Conservation (phyloP, 2,329 filamentous ascomycete genomes). For the Colletotrichum caudatum region DNA sequence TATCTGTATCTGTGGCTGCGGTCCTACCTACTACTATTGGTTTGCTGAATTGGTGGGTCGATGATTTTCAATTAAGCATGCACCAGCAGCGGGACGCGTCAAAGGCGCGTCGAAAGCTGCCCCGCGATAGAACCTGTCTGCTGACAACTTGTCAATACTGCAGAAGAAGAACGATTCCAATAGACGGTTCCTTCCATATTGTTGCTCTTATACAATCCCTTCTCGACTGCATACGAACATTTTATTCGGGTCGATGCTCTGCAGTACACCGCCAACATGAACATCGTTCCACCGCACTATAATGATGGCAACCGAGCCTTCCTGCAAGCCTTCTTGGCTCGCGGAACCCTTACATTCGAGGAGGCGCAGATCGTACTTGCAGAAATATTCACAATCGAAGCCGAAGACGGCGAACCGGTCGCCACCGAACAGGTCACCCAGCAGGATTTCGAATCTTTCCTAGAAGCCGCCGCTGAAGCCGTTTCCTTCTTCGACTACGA, state of each 20-base stretch:
- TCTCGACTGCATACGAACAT: neutral
- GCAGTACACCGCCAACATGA: constrained; percentile 26
- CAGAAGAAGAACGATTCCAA: neutral
- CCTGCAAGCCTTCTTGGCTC: constrained; percentile 86
- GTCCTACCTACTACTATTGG: neutral
- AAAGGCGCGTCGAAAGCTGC: neutral
- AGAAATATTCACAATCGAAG: constrained; percentile 74
- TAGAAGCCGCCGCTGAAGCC: constrained; percentile 77
- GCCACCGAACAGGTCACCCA: constrained; percentile 73
- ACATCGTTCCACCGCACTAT: constrained; percentile 53
- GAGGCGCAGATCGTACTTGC: constrained; percentile 82
- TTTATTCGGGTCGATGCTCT: neutral
- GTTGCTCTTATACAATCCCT: neutral
- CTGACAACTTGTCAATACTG: neutral
- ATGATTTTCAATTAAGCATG: constrained; percentile 16
- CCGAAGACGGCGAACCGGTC: constrained; percentile 53
- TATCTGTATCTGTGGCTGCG: neutral
- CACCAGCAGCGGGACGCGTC: constrained; percentile 6
- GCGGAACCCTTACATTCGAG: constrained; percentile 79
- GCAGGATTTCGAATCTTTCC: constrained; percentile 75
- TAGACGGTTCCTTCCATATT: neutral
- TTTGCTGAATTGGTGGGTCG: neutral
- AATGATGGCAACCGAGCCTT: constrained; percentile 84
- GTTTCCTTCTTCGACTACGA: constrained; percentile 88
- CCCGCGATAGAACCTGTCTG: neutral